phyloP scores from a whole-genome alignment of 1,139 yeast genomes.

The Yamadazyma membranifaciens region DNA sequence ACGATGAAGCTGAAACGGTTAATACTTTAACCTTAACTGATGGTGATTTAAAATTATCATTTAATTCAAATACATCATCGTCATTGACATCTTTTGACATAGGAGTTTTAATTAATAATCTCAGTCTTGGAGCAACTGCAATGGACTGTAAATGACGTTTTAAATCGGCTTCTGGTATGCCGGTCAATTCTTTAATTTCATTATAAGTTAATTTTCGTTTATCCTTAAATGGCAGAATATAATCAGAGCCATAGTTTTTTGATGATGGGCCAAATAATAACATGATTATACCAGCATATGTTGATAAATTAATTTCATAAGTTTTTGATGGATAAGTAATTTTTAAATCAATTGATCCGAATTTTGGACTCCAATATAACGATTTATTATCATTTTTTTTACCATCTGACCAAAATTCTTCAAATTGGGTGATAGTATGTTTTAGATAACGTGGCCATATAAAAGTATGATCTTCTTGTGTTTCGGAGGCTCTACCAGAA shows the following conservation, averaged over 20 bases:
- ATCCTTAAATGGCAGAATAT: constrained; percentile 50
- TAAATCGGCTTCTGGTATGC: constrained; percentile 71
- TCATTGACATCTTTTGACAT: constrained; percentile 69
- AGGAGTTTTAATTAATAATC: constrained; percentile 71
- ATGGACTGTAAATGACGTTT: constrained; percentile 79
- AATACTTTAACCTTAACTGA: constrained; percentile 73
- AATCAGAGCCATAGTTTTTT: constrained; percentile 12
- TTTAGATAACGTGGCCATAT: constrained; percentile 45
- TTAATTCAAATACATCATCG: constrained; percentile 66
- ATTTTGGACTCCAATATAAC: constrained; percentile 79
- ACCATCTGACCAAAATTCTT: constrained; percentile 46
- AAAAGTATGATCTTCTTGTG: constrained; percentile 21
- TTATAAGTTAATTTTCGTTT: constrained; percentile 43
- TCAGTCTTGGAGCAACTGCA: constrained; percentile 79
- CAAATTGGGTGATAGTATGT: constrained; percentile 37
- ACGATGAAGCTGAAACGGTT: constrained; percentile 53
- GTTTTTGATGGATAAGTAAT: constrained; percentile 64
- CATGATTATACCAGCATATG: constrained; percentile 77
- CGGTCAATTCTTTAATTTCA: constrained; percentile 65
- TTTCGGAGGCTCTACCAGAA: constrained; percentile 30
- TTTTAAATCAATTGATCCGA: constrained; percentile 78
- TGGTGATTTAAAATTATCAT: constrained; percentile 70
- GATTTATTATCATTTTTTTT: constrained; percentile 71
- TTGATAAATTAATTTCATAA: constrained; percentile 79
- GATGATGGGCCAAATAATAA: constrained; percentile 62